These are phyloP conservation scores for Dendrostoma leiphaemia DNA, from an alignment of 2,329 filamentous ascomycete species.

Conservation along the genomic window DNA sequence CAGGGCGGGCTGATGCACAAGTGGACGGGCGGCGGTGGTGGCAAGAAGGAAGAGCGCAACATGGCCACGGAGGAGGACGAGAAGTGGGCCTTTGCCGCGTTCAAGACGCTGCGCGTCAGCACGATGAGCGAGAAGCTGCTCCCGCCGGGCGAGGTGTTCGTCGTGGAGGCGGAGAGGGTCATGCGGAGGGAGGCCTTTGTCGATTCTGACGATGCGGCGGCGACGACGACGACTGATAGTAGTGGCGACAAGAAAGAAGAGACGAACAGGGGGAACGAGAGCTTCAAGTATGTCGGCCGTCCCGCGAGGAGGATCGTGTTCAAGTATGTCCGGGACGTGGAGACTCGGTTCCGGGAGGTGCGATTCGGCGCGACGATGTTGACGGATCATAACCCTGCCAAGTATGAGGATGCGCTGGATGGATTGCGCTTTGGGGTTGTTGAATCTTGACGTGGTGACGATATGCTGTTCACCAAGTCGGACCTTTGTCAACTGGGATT, in stretches of 20 bases:
- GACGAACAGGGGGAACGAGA: neutral
- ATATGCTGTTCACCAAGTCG: too few species aligned
- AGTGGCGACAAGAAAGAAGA: slow-evolving; percentile 2
- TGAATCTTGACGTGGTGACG: slow-evolving; percentile 20
- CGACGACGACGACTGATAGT: neutral
- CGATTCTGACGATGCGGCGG: slow-evolving; percentile 28
- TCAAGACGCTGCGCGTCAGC: slow-evolving; percentile 63
- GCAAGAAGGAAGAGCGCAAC: slow-evolving; percentile 21
- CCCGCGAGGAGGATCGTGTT: slow-evolving; percentile 68
- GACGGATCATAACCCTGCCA: slow-evolving; percentile 71
- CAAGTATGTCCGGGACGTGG: slow-evolving; percentile 69
- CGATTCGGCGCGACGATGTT: slow-evolving; percentile 72
- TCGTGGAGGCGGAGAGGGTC: slow-evolving; percentile 66
- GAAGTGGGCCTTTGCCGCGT: slow-evolving; percentile 66
- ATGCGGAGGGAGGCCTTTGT: slow-evolving; percentile 65
- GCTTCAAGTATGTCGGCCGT: slow-evolving; percentile 45
- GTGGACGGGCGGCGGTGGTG: slow-evolving; percentile 51
- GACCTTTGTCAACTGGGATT: too few species aligned
- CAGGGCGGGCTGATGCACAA: slow-evolving; percentile 60
- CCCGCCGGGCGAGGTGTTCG: slow-evolving; percentile 74
- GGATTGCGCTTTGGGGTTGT: slow-evolving; percentile 53
- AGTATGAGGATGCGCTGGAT: slow-evolving; percentile 69
- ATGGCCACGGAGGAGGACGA: slow-evolving; percentile 50
- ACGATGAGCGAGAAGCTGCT: slow-evolving; percentile 70
- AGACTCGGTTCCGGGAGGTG: slow-evolving; percentile 67